These are phyloP conservation scores for Monascus ruber DNA, from an alignment of 2,329 filamentous ascomycete species.

Conservation along the genomic window DNA sequence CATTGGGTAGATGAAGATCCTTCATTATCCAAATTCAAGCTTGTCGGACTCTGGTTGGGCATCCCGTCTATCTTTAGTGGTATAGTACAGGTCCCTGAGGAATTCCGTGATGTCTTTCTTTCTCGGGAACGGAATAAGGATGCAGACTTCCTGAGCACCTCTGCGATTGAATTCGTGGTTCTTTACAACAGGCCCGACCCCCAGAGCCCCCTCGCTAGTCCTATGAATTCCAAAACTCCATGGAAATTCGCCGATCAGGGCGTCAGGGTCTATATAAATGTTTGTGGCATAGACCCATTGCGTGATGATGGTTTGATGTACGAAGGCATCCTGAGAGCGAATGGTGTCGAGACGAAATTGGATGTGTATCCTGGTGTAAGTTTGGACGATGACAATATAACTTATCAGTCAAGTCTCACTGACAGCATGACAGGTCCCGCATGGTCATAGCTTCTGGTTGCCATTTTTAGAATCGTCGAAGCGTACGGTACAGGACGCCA, in stretches of 20 bases:
- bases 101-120: conserved; percentile 30
- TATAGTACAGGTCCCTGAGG: conserved; percentile 20
- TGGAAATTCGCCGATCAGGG: conserved; percentile 26
- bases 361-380: conserved; percentile 34
- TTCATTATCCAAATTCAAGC: conserved; percentile 17
- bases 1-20: conserved; percentile 31
- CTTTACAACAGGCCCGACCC: conserved; percentile 12
- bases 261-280: conserved; percentile 34
- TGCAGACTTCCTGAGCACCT: conserved; percentile 21
- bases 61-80: conserved; percentile 27
- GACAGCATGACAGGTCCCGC: not conserved
- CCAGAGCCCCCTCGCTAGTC: not conserved
- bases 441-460: not conserved
- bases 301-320: conserved; percentile 45
- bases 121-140: conserved; percentile 33
- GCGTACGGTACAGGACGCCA: not conserved
- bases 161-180: conserved; percentile 17
- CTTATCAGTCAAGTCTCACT: conserved; percentile 1
- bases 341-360: conserved; percentile 34
- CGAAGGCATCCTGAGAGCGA: conserved; percentile 36
- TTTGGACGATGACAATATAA: conserved; percentile 4
- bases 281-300: conserved; percentile 40
- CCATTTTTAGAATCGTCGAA: not conserved
- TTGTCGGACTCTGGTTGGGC: conserved; percentile 38
- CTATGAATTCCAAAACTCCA: conserved; percentile 11